Percentiles rank a stretch among this genome's conserved stretches.
These are phyloP conservation scores for Ceratobasidium sp. DNA, from an alignment of 1,284 basidiomycete species.

Conservation along the genomic window DNA sequence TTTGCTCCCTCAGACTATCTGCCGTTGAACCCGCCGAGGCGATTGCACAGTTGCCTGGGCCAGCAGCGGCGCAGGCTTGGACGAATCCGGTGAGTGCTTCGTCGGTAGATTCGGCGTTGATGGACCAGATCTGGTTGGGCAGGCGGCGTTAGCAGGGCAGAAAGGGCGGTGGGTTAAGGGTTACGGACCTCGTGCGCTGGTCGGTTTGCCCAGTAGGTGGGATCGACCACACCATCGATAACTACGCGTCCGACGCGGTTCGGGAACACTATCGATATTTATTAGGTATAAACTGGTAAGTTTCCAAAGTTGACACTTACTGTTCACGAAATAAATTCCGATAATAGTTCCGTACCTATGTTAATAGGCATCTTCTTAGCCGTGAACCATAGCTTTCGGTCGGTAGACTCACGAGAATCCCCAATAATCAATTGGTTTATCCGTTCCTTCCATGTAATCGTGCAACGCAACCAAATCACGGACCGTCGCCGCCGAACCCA, in stretches of 20 bases:
- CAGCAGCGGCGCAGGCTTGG: constrained; percentile 33
- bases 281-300: background rate
- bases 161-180: background rate
- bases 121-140: background rate
- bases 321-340: constrained; percentile 45
- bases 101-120: constrained; percentile 27
- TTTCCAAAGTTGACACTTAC: constrained; percentile 11
- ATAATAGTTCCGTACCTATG: constrained; percentile 50
- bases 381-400: too few relatives aligned
- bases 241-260: constrained; percentile 46
- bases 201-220: constrained; percentile 2
- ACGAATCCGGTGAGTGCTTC: constrained; percentile 32
- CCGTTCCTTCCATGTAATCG: constrained; percentile 46
- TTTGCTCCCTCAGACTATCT: background rate
- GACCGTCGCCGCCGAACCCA: constrained; percentile 27
- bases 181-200: constrained; percentile 24
- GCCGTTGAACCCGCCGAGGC: constrained; percentile 11
- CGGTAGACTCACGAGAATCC: constrained; percentile 49
- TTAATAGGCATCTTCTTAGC: too few relatives aligned
- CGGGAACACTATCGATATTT: constrained; percentile 38
- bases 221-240: constrained; percentile 47
- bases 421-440: constrained; percentile 46
- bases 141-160: background rate
- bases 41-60: constrained; percentile 35
- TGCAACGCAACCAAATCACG: constrained; percentile 47